Evolutionary conservation across 176 grass and related monocot species (phyloP).

Genomic region (Triticum monococcum): DNA sequence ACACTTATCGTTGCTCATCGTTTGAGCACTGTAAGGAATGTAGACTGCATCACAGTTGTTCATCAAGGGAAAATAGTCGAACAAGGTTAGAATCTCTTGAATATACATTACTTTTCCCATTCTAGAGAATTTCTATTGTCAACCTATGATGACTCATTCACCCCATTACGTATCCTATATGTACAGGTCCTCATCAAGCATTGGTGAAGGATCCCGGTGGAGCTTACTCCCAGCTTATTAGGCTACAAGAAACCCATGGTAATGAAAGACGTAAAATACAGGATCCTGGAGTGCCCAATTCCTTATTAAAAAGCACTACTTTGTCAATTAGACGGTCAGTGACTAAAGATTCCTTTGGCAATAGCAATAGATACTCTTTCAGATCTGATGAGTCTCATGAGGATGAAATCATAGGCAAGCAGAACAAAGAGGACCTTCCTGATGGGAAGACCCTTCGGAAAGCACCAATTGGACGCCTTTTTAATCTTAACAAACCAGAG

Average conservation of each 20-base stretch:
- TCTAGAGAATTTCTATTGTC: not conserved
- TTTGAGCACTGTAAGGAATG: constrained; percentile 76
- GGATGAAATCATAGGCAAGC: not conserved
- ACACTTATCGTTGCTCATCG: constrained; percentile 79
- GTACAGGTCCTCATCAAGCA: constrained; percentile 64
- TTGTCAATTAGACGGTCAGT: constrained; percentile 35
- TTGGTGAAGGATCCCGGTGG: constrained; percentile 68
- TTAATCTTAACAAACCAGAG: constrained; percentile 73
- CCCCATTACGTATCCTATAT: constrained; percentile 3
- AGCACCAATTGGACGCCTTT: constrained; percentile 46
- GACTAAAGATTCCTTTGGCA: constrained; percentile 46
- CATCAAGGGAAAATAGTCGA: constrained; percentile 77
- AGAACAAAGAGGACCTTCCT: constrained; percentile 17
- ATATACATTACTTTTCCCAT: constrained; percentile 5
- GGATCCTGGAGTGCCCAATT: constrained; percentile 11
- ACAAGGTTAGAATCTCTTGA: constrained; percentile 53
- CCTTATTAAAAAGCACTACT: constrained; percentile 34
- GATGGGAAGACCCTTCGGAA: constrained; percentile 24
- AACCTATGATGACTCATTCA: not conserved
- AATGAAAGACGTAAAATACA: constrained; percentile 29
- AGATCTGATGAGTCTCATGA: constrained; percentile 30
- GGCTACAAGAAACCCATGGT: constrained; percentile 46
- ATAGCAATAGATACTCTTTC: constrained; percentile 44
- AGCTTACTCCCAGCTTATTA: constrained; percentile 72
- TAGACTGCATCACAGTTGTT: constrained; percentile 72